phyloP scores from a whole-genome alignment of 2,329 filamentous ascomycete genomes.

The Juglanconis sp. region DNA sequence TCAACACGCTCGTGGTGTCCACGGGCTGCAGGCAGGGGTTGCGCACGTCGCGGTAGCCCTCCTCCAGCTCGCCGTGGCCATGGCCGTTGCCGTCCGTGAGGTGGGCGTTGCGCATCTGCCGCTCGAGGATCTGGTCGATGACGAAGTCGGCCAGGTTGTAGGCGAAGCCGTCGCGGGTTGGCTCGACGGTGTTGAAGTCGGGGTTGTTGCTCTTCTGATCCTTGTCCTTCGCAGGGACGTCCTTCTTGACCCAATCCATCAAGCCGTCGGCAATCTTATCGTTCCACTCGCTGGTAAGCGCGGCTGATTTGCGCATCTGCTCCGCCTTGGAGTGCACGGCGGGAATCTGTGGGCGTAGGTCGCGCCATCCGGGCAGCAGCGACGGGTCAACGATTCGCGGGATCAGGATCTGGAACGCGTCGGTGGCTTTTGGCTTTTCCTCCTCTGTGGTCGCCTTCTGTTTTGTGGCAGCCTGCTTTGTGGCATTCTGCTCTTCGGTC shows the following conservation, averaged over 20 bases:
- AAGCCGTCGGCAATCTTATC: slow-evolving; percentile 36
- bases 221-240: slow-evolving; percentile 17
- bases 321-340: slow-evolving; percentile 46
- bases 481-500: not conserved
- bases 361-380: slow-evolving; percentile 50
- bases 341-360: slow-evolving; percentile 38
- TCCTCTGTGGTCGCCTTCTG: not conserved
- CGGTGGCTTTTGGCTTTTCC: not conserved
- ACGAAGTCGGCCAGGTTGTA: slow-evolving; percentile 40
- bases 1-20: not conserved
- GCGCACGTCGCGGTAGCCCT: slow-evolving; percentile 41
- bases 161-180: slow-evolving; percentile 40
- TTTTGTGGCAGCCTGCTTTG: not conserved
- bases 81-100: slow-evolving; percentile 42
- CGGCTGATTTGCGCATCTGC: slow-evolving; percentile 52
- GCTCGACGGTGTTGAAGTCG: slow-evolving; percentile 21
- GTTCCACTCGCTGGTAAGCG: slow-evolving; percentile 51
- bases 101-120: slow-evolving; percentile 41
- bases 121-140: slow-evolving; percentile 43
- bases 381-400: slow-evolving; percentile 53
- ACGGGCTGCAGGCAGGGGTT: slow-evolving; percentile 36
- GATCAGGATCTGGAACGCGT: slow-evolving; percentile 47
- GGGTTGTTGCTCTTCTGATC: not conserved
- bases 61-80: slow-evolving; percentile 32
- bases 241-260: slow-evolving; percentile 40